These are phyloP conservation scores for Daphne laureola DNA, from an alignment of 441 rosid species.

Conservation along the genomic window DNA sequence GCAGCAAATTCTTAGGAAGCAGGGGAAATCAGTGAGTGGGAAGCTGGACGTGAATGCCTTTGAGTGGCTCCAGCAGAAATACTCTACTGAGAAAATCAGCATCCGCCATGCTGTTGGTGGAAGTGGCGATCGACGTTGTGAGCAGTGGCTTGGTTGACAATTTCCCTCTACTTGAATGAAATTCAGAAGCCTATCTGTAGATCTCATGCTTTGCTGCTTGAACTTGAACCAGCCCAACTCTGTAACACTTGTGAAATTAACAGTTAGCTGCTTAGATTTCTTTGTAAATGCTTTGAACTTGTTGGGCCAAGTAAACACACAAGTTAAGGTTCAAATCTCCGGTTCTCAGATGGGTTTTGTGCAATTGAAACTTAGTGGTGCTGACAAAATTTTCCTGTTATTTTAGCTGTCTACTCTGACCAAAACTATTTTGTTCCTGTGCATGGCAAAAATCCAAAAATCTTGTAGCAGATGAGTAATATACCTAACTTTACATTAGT, in stretches of 20 bases:
- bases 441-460: too few species aligned
- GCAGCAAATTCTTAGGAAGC: conserved; percentile 73
- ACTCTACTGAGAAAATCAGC: conserved; percentile 75
- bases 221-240: too few species aligned
- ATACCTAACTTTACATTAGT: too few species aligned
- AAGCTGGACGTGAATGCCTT: conserved; percentile 88
- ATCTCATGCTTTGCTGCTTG: too few species aligned
- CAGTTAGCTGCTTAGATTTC: too few species aligned
- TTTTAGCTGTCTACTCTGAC: not conserved
- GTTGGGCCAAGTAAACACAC: too few species aligned
- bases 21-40: conserved; percentile 84
- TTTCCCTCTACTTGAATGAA: not conserved
- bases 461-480: too few species aligned
- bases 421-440: not conserved
- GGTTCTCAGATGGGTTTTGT: too few species aligned
- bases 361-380: not conserved
- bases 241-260: too few species aligned
- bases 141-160: conserved; percentile 86
- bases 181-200: too few species aligned
- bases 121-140: conserved; percentile 77
- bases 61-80: conserved; percentile 78
- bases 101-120: conserved; percentile 81
- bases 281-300: too few species aligned
- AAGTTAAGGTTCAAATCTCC: too few species aligned
- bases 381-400: not conserved